Conservation (phyloP, 2,329 filamentous ascomycete genomes). For the Didymella arachidicola region DNA sequence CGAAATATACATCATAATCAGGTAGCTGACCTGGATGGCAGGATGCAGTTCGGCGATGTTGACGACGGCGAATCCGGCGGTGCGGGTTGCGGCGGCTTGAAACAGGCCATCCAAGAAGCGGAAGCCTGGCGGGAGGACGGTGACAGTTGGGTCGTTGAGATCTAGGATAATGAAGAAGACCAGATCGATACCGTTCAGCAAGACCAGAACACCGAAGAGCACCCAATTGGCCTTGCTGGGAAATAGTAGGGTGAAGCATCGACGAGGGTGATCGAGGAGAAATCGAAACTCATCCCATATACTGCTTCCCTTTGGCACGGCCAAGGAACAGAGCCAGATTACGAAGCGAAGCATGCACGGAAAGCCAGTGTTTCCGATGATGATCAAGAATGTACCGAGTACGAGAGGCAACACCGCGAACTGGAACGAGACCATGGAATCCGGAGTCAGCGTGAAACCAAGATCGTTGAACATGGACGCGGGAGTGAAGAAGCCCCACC, state of each 20-base stretch:
- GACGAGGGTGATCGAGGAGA: conserved; percentile 89
- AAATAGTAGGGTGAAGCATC: conserved; percentile 95
- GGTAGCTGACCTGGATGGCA: conserved; percentile 89
- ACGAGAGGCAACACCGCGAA: conserved; percentile 77
- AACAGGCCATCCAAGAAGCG: conserved; percentile 88
- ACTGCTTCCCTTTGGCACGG: conserved; percentile 70
- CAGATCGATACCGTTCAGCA: conserved; percentile 84
- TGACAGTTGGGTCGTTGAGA: conserved; percentile 75
- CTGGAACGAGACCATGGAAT: conserved; percentile 93
- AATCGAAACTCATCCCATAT: conserved; percentile 92
- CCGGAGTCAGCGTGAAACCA: conserved; percentile 89
- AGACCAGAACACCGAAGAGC: conserved; percentile 84
- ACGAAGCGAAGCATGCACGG: conserved; percentile 92
- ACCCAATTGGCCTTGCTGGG: conserved; percentile 93
- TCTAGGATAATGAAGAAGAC: conserved; percentile 94
- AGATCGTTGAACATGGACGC: conserved; percentile 92
- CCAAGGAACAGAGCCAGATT: conserved; percentile 80
- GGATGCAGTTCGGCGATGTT: conserved; percentile 82
- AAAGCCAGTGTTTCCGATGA: conserved; percentile 95
- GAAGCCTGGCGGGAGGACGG: conserved; percentile 72
- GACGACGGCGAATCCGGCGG: conserved; percentile 86
- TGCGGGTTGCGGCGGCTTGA: conserved; percentile 87
- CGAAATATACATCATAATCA: conserved; percentile 99
- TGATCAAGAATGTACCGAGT: conserved; percentile 82
- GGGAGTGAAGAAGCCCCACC: conserved; percentile 93